Conservation (phyloP, 352 stramenopile genomes). For the Elongisporangium undulatum region DNA sequence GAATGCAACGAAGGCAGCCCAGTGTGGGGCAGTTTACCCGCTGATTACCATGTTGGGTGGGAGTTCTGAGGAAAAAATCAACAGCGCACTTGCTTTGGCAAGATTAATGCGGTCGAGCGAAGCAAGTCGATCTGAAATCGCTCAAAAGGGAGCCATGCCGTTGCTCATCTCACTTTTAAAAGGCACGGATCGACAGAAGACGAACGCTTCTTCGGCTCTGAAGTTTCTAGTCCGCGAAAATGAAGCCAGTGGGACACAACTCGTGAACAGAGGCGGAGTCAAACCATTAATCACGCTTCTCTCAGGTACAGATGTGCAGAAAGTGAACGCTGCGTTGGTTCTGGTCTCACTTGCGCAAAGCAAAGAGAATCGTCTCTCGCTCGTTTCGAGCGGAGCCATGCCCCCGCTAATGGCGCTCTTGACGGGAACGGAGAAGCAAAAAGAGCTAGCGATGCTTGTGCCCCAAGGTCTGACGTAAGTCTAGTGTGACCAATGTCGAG, state of each 20-base stretch:
- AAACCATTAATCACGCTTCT: background rate
- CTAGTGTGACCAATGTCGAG: no score
- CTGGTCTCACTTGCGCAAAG: background rate
- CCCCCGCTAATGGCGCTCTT: background rate
- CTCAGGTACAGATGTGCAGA: background rate
- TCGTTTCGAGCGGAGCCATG: background rate
- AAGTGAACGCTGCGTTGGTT: background rate
- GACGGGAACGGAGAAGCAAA: background rate
- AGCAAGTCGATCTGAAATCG: background rate
- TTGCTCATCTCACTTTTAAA: background rate
- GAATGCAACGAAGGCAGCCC: background rate
- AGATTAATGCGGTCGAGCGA: background rate
- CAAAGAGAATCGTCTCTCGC: background rate
- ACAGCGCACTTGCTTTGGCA: background rate
- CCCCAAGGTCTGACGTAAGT: no score
- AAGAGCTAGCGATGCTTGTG: no score
- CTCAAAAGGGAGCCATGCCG: background rate
- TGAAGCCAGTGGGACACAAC: background rate
- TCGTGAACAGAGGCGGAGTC: background rate
- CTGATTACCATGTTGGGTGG: background rate
- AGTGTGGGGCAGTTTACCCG: background rate
- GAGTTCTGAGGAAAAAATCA: background rate
- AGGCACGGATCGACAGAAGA: background rate
- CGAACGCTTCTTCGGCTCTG: background rate
- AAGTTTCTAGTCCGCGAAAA: background rate